These are phyloP conservation scores for Plasmodiophora brassicae DNA, from an alignment of 208 protist species.

Conservation along the genomic window DNA sequence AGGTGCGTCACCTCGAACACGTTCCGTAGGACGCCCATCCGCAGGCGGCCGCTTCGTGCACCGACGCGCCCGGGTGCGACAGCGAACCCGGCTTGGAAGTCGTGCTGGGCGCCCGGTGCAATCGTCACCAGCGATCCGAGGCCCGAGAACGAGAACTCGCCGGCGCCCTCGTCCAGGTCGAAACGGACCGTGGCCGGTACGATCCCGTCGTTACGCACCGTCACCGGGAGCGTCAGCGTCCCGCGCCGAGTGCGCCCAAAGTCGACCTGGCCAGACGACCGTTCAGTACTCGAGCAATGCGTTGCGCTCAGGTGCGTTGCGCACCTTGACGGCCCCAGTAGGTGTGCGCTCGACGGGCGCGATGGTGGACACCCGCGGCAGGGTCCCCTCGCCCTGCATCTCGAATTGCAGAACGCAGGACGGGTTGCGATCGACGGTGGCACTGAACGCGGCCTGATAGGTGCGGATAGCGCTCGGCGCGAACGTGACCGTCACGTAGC, in stretches of 20 bases:
- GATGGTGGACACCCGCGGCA: slow-evolving; percentile 74
- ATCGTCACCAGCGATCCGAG: slow-evolving; percentile 39
- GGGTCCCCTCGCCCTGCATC: slow-evolving; percentile 79
- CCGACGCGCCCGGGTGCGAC: slow-evolving; percentile 45
- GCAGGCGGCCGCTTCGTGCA: slow-evolving; percentile 47
- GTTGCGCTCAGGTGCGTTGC: neutral
- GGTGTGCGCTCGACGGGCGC: slow-evolving; percentile 17
- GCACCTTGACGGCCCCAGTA: slow-evolving; percentile 9
- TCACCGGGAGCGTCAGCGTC: slow-evolving; percentile 58
- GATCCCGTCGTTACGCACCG: slow-evolving; percentile 73
- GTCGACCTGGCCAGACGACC: slow-evolving; percentile 45
- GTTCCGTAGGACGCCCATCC: slow-evolving; percentile 77
- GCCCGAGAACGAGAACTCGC: slow-evolving; percentile 45
- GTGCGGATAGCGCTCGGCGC: slow-evolving; percentile 68
- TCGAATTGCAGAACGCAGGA: slow-evolving; percentile 73
- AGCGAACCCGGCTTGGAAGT: slow-evolving; percentile 49
- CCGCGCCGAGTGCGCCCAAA: too few relatives aligned
- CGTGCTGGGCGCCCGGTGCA: neutral
- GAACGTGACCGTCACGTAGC: slow-evolving; percentile 84
- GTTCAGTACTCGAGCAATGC: neutral
- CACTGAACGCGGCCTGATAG: slow-evolving; percentile 77
- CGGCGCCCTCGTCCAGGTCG: neutral
- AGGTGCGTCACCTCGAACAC: slow-evolving; percentile 81
- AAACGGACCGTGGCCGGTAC: slow-evolving; percentile 70
- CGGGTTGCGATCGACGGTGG: slow-evolving; percentile 73